Evolutionary conservation across 2,329 filamentous ascomycete genomes (phyloP).

Genomic region (Diaporthe citri): DNA sequence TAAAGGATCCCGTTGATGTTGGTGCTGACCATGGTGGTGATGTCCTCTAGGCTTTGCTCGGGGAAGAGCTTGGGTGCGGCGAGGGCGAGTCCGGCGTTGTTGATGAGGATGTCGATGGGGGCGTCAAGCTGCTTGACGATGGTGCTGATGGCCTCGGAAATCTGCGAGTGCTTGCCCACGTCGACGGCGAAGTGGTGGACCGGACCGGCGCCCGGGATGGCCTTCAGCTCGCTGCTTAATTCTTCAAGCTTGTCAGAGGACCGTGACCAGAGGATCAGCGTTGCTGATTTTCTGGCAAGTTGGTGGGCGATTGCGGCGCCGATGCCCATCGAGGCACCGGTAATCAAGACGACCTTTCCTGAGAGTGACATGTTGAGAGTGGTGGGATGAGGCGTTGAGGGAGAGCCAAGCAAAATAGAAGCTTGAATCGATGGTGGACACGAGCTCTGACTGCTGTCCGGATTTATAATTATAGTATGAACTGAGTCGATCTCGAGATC

Average conservation of each 20-base stretch:
- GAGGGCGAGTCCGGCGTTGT: not conserved
- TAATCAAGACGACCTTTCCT: not conserved
- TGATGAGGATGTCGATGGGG: slow-evolving; percentile 34
- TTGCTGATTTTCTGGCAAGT: slow-evolving; percentile 17
- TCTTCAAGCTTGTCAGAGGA: slow-evolving; percentile 9
- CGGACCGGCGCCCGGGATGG: not conserved
- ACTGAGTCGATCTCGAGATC: not conserved
- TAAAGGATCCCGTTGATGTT: slow-evolving; percentile 9
- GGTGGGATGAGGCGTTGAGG: too few relatives aligned
- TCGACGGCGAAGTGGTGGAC: slow-evolving; percentile 11
- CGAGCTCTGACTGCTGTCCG: not conserved
- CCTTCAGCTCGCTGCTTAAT: slow-evolving; percentile 1
- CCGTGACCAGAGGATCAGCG: not conserved
- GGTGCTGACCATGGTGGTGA: slow-evolving; percentile 21
- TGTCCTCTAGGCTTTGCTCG: slow-evolving; percentile 12
- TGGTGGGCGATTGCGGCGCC: slow-evolving; percentile 9
- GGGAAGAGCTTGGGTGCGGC: slow-evolving; percentile 20
- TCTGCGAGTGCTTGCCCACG: slow-evolving; percentile 16
- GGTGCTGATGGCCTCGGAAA: slow-evolving; percentile 2
- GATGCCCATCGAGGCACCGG: slow-evolving; percentile 22
- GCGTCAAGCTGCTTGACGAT: not conserved
- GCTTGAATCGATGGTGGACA: not conserved
- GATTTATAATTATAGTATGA: not conserved
- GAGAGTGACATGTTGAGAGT: not conserved
- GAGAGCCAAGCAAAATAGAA: not conserved